These are phyloP conservation scores for Cercospora nicotianae DNA, from an alignment of 2,329 filamentous ascomycete genomes.

Conservation along the genomic window DNA sequence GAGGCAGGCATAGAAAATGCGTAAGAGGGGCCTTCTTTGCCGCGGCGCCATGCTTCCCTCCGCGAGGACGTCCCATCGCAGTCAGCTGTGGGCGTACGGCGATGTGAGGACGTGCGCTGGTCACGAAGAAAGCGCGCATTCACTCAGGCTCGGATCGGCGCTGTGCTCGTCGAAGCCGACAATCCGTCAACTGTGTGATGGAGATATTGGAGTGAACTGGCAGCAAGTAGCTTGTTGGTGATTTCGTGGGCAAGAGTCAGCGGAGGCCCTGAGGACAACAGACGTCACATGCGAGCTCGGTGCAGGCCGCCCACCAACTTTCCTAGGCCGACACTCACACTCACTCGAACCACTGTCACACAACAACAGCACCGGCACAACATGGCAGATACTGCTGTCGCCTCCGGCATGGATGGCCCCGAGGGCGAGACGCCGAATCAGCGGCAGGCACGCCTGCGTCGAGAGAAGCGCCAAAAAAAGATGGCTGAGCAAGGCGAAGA, in stretches of 20 bases:
- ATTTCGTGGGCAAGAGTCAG: neutral
- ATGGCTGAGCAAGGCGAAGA: conserved; percentile 69
- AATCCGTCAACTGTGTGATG: neutral
- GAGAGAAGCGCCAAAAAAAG: conserved; percentile 78
- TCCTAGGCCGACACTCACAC: neutral
- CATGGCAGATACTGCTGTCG: conserved; percentile 35
- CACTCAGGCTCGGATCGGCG: neutral
- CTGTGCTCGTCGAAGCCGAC: neutral
- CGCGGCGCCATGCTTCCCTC: conserved; percentile 8
- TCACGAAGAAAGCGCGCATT: neutral
- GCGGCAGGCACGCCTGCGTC: conserved; percentile 68
- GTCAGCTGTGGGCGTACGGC: neutral
- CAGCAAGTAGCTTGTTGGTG: neutral
- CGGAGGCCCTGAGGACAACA: neutral
- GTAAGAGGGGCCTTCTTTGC: conserved; percentile 56
- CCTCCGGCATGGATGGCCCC: conserved; percentile 29
- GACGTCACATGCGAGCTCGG: conserved; percentile 1
- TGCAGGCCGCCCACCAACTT: neutral
- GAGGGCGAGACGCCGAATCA: conserved; percentile 47
- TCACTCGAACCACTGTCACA: neutral
- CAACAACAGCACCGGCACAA: neutral
- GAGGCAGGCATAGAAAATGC: conserved; percentile 75
- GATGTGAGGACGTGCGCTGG: neutral
- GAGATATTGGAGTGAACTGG: neutral
- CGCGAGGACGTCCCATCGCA: conserved; percentile 11